Percentiles rank a stretch among this genome's conserved stretches.
Conservation (phyloP, 2,329 filamentous ascomycete genomes). For the Nemania abortiva region DNA sequence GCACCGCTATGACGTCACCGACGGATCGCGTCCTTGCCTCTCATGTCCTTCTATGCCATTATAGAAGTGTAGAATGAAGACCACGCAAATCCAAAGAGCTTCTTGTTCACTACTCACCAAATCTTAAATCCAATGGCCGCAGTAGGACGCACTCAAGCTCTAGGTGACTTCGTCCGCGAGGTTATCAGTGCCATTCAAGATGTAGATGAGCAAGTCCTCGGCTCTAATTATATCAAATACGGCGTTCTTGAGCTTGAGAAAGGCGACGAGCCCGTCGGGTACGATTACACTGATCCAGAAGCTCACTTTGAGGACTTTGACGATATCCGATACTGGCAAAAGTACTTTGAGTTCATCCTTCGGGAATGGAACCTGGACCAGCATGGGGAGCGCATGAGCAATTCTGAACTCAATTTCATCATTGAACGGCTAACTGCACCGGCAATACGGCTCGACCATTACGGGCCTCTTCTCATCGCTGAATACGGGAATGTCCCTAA, state of each 20-base stretch:
- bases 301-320: conserved; percentile 6
- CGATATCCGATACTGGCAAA: not conserved
- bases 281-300: conserved; percentile 1
- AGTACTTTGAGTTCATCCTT: conserved; percentile 5
- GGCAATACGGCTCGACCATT: conserved; percentile 8
- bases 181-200: conserved; percentile 1
- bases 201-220: conserved; percentile 15
- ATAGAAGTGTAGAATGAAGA: no score
- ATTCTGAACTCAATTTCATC: conserved; percentile 11
- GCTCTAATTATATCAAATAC: conserved; percentile 13
- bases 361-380: conserved; percentile 7
- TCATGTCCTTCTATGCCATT: no score
- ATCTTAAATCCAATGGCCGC: not conserved
- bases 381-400: conserved; percentile 22
- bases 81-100: not conserved
- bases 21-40: not conserved
- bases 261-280: not conserved
- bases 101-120: not conserved
- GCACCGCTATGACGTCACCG: not conserved
- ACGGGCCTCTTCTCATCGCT: not conserved
- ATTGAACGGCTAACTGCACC: conserved; percentile 2
- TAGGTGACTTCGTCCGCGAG: conserved; percentile 10
- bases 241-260: not conserved
- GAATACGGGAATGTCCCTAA: conserved; percentile 4
- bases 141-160: not conserved